Evolutionary conservation across 2,329 filamentous ascomycete species (phyloP), one percentile per base, ranked within the genome.

Genomic region (Paraphaeosphaeria minitans): DNA sequence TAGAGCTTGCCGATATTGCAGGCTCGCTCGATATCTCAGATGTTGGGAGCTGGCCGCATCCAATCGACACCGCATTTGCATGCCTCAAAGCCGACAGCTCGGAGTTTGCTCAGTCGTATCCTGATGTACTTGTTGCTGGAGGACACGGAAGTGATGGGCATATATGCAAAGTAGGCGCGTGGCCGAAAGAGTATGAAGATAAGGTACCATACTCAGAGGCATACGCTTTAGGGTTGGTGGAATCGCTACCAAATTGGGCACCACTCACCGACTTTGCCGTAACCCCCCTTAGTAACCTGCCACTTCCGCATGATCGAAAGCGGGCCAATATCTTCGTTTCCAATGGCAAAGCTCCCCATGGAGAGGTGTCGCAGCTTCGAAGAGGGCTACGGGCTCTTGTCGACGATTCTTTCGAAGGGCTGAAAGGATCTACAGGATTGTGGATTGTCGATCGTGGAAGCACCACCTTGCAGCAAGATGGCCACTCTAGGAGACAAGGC

Each of bases 51-150:
- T 87, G 91, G 64, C 83, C 85, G 53, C 90, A 89, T 67, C 91
- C 90, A 60, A 89, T 96, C 48, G 90, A 92, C 58, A 88, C 85
- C 2, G 92, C 92, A 2, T 96, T 98, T 73, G 89, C 92, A 53
- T 90, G 88, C 54, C 72, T 85, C 19, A 80, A 82, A 57, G 82
- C 91, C n/a, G 68, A 70, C 48, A 63, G 63, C 37, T 66, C 66
- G 1, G 87, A 85, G 49, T 64, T 61, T 37, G 66, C 63, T 55
- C 85, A 86, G 62, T 79, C 83, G 37, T 87, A 85, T 58, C 87
- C 87, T 2, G 93, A 97, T 73, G 83, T 96, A n/a, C 80, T 97
- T 48, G 84, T 96, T 37, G 86, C 90, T 49, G 90, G 90, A 4
- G 93, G 94, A 0, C 88, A 91, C 64, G 89, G 89, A 54, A 90